phyloP scores from a whole-genome alignment of 192 early-diverging fungal species.

The Backusella psychrophila region DNA sequence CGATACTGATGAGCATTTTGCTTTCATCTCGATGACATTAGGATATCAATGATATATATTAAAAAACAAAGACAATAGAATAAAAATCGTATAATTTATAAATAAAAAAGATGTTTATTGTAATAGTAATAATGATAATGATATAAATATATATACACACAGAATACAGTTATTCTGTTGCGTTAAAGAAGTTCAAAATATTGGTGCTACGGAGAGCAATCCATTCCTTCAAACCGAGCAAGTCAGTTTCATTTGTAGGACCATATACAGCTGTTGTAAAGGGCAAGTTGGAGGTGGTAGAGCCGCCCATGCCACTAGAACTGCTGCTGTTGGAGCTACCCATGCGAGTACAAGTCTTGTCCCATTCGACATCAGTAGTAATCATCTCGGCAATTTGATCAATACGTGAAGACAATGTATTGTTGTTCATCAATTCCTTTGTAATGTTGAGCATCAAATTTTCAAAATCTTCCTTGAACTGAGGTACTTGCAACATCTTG shows the following conservation, averaged over 20 bases:
- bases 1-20: no score
- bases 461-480: background rate
- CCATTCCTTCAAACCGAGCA: background rate
- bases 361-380: conserved; percentile 3
- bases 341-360: background rate
- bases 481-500: background rate
- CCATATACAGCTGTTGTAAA: background rate
- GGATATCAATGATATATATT: no score
- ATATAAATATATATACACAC: background rate
- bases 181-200: background rate
- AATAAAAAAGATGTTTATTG: background rate
- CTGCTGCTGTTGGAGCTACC: background rate
- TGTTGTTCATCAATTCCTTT: background rate
- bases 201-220: background rate
- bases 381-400: background rate
- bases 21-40: no score
- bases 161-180: background rate
- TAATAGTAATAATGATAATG: background rate
- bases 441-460: background rate
- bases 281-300: background rate
- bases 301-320: background rate
- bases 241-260: background rate
- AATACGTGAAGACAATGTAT: background rate
- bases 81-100: background rate
- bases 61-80: no score